A percentile compares a stretch with the other conserved stretches of the same genome.
These are phyloP conservation scores for Cotoneaster glaucophyllus DNA, from an alignment of 306 rosid genomes.

Conservation along the genomic window DNA sequence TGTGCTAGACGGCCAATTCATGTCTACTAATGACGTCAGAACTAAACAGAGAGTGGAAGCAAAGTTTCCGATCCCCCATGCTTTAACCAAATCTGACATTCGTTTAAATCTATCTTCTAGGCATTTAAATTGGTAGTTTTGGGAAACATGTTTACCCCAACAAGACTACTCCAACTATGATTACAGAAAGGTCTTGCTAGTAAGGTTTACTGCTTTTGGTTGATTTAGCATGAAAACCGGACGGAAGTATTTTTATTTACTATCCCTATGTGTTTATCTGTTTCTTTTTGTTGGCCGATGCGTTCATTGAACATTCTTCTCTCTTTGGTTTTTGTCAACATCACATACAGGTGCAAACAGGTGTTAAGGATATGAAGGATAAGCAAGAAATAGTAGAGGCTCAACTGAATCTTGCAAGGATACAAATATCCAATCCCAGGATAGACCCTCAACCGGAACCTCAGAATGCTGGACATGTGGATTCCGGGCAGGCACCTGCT, in stretches of 20 bases:
- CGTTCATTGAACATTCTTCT: constrained; percentile 8
- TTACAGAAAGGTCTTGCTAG: neutral
- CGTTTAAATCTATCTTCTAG: neutral
- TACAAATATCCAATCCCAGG: constrained; percentile 38
- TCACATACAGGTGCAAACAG: constrained; percentile 66
- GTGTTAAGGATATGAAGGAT: constrained; percentile 64
- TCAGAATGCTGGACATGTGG: constrained; percentile 22
- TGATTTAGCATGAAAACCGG: too few relatives aligned
- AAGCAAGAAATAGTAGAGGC: constrained; percentile 58
- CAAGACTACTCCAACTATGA: neutral
- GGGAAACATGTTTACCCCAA: neutral
- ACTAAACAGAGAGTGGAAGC: neutral
- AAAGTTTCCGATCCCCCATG: neutral
- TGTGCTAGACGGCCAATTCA: neutral
- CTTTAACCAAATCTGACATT: neutral
- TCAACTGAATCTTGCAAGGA: constrained; percentile 56
- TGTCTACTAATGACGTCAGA: neutral
- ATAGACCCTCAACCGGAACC: constrained; percentile 39
- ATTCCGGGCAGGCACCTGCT: constrained; percentile 40
- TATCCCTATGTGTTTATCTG: neutral
- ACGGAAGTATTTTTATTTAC: too few relatives aligned
- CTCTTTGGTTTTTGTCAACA: constrained; percentile 10
- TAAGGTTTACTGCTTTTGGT: neutral
- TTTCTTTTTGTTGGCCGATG: neutral
- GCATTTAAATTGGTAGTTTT: neutral